phyloP scores from a whole-genome alignment of 164 flowering plant genomes.

The Santalum album region DNA sequence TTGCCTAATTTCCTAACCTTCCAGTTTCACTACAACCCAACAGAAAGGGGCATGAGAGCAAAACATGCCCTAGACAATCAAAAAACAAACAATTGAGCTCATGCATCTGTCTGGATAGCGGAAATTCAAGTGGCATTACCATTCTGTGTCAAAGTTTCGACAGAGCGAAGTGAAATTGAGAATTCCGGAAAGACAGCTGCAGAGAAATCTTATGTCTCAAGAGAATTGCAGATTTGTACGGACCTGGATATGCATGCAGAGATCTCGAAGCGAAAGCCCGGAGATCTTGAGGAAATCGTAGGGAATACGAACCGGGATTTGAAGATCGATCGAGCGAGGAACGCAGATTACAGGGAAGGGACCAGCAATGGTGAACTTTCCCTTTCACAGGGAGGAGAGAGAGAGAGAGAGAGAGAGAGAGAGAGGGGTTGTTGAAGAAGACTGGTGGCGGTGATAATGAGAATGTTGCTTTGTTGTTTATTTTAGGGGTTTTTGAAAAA shows the following conservation, averaged over 20 bases:
- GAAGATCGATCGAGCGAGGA: background rate
- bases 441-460: too few relatives aligned
- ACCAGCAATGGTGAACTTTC: too few relatives aligned
- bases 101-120: background rate
- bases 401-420: too few relatives aligned
- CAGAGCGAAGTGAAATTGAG: background rate
- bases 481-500: background rate
- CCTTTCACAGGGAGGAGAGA: too few relatives aligned
- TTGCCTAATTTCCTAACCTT: too few relatives aligned
- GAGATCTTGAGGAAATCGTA: background rate
- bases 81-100: background rate
- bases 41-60: too few relatives aligned
- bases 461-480: too few relatives aligned
- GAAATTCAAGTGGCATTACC: background rate
- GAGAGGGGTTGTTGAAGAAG: too few relatives aligned
- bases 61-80: too few relatives aligned
- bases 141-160: background rate
- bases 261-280: background rate
- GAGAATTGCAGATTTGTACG: background rate
- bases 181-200: background rate
- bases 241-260: background rate
- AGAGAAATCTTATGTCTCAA: background rate
- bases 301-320: background rate
- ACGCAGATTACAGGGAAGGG: too few relatives aligned
- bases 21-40: too few relatives aligned